Base-by-base conservation (phyloP, 208 protist genomes). In the Trypanosoma cruzi region DNA sequence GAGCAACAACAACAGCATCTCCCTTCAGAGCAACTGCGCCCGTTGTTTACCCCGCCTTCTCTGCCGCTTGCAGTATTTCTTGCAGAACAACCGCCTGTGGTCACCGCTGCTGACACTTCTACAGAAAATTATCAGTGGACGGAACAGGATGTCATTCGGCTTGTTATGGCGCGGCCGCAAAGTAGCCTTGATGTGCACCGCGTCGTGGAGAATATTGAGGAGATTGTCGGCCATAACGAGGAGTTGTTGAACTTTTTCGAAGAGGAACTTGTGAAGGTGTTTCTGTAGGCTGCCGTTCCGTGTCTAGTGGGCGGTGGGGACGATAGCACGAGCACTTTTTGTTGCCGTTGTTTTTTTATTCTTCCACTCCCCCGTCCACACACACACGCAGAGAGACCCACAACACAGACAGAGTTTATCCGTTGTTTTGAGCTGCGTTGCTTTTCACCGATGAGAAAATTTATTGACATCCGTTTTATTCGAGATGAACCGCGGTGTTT, bases 141-240 rank as follows among this genome's bases (percentile, higher is more conserved):
- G 1, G 65, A 76, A 18, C 49, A 75, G 4, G 88, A 94, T 62
- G 68, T 94, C 29, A 8, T 94, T 26, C 82, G 75, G 26, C 71
- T 94, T 20, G 81, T 94, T 13, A 80, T 85, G 44, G 83, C 71
- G 1, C 70, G 78, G 26, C 88, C 88, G 44, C 71, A 70, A 53
- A 60, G 62, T 1, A 56, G 65, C 40, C 59, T 94, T 26, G 81
- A 94, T 22, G 77, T 94, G 56, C 81, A 89, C 58, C 82, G 82
- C 18, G 50, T 92, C 44, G 37, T 94, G 31, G 86, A 94, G n/a
- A 62, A 82, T 34, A 44, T 94, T 11, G 77, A 85, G 14, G 58
- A 71, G 24, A 65, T 77, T 13, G 62, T 83, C 50, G 73, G 64
- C 20, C 61, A 77, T 32, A 68, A 77, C 56, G 88, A 90, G 46